phyloP scores from a whole-genome alignment of 495 filamentous ascomycete species.

The Penicillium paxilli region DNA sequence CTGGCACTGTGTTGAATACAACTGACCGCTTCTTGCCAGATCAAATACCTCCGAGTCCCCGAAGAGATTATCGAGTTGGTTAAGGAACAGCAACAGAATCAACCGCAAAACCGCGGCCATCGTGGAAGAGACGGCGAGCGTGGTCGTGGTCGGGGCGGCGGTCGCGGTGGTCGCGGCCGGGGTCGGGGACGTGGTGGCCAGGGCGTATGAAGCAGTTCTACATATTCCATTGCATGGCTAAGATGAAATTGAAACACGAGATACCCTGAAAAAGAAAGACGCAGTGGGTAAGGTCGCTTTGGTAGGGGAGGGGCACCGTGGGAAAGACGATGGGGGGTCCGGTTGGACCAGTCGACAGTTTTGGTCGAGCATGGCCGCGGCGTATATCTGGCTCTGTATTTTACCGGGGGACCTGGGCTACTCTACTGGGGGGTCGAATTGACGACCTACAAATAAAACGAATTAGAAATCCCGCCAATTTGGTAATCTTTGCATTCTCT shows the following conservation, averaged over 20 bases:
- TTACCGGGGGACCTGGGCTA: conserved; percentile 36
- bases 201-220: conserved; percentile 6
- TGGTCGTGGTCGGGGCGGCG: conserved; percentile 12
- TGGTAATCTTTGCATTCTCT: neutral
- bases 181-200: conserved; percentile 21
- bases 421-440: conserved; percentile 22
- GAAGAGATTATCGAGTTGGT: conserved; percentile 94
- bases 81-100: conserved; percentile 78
- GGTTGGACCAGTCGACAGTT: conserved; percentile 23
- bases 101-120: conserved; percentile 58
- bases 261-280: conserved; percentile 42
- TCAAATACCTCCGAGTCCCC: conserved; percentile 95
- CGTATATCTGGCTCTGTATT: conserved; percentile 49
- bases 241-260: conserved; percentile 31
- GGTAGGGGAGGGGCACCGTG: too few species aligned
- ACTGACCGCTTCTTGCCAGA: conserved; percentile 52
- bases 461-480: conserved; percentile 8
- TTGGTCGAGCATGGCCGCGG: conserved; percentile 47
- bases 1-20: too few species aligned
- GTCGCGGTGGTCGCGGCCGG: conserved; percentile 39
- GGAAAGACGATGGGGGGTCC: conserved; percentile 20
- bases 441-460: conserved; percentile 22
- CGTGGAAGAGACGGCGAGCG: conserved; percentile 28
- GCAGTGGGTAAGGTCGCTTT: conserved; percentile 28
- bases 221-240: conserved; percentile 22